Percentiles rank a stretch among this genome's conserved stretches.
phyloP scores from a whole-genome alignment of 1,139 yeast genomes.

The Protomyces macrosporus region DNA sequence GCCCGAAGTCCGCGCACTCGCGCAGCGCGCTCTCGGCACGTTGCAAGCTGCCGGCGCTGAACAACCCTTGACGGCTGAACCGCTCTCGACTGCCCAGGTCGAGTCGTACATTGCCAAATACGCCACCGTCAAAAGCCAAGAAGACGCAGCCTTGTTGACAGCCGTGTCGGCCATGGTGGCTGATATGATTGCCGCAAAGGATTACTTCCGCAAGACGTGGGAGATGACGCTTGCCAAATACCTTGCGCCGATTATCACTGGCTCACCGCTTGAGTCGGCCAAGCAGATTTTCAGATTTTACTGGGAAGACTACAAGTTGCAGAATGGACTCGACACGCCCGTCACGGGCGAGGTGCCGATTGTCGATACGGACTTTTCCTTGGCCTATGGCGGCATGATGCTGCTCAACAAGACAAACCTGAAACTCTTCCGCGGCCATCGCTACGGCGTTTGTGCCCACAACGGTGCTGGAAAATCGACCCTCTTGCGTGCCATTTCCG shows the following conservation, averaged over 20 bases:
- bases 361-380: conserved; percentile 45
- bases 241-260: conserved; percentile 15
- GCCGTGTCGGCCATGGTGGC: conserved; percentile 14
- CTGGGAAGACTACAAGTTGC: conserved; percentile 18
- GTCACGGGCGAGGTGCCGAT: conserved; percentile 21
- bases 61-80: conserved; percentile 21
- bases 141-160: conserved; percentile 1
- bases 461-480: conserved; percentile 99
- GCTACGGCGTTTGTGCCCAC: conserved; percentile 98
- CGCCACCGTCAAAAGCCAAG: not conserved
- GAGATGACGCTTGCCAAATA: conserved; percentile 16
- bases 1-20: conserved; percentile 95
- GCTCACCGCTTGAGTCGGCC: conserved; percentile 11
- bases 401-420: conserved; percentile 98
- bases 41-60: conserved; percentile 26
- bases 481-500: conserved; percentile 92
- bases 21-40: conserved; percentile 64
- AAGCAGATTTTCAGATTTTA: conserved; percentile 8
- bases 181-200: conserved; percentile 24
- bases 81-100: conserved; percentile 23
- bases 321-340: conserved; percentile 21
- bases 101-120: conserved; percentile 18
- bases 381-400: conserved; percentile 99
- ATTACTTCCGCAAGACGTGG: conserved; percentile 25
- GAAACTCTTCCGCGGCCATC: conserved; percentile 98